These are phyloP conservation scores for Pisolithus microcarpus DNA, from an alignment of 768 basidiomycete genomes.

Conservation along the genomic window DNA sequence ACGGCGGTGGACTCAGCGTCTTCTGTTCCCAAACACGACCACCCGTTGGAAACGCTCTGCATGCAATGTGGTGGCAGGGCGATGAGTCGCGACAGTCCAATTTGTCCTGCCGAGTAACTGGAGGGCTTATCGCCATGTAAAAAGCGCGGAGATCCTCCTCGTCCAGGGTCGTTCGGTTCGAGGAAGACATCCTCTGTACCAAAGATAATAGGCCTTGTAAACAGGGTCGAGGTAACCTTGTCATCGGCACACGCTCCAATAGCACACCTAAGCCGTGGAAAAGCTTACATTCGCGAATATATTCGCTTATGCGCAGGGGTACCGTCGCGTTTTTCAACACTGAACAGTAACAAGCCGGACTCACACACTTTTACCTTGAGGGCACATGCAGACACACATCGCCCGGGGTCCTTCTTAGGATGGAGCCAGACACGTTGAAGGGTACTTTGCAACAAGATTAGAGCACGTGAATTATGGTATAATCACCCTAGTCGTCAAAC, in stretches of 20 bases:
- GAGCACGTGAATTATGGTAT: neutral
- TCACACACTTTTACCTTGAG: conserved; percentile 14
- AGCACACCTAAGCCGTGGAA: neutral
- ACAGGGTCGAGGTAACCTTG: conserved; percentile 43
- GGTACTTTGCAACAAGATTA: neutral
- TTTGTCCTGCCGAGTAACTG: conserved; percentile 7
- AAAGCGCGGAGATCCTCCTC: conserved; percentile 35
- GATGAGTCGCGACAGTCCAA: conserved; percentile 8
- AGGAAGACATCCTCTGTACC: conserved; percentile 36
- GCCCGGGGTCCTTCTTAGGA: neutral
- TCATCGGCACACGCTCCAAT: conserved; percentile 50
- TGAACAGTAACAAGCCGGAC: neutral
- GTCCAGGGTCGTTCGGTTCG: conserved; percentile 58
- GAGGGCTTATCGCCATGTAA: conserved; percentile 39
- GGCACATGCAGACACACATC: conserved; percentile 17
- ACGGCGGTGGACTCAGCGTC: neutral
- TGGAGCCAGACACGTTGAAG: no score
- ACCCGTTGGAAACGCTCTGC: conserved; percentile 15
- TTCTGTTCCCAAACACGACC: conserved; percentile 11
- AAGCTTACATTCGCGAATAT: conserved; percentile 41
- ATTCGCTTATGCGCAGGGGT: conserved; percentile 32
- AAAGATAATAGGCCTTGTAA: conserved; percentile 36
- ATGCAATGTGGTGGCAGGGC: conserved; percentile 5
- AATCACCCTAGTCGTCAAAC: conserved; percentile 43
- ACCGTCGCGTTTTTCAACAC: conserved; percentile 38